phyloP scores from a whole-genome alignment of 768 basidiomycete species.

The Leccinum uliginosum region DNA sequence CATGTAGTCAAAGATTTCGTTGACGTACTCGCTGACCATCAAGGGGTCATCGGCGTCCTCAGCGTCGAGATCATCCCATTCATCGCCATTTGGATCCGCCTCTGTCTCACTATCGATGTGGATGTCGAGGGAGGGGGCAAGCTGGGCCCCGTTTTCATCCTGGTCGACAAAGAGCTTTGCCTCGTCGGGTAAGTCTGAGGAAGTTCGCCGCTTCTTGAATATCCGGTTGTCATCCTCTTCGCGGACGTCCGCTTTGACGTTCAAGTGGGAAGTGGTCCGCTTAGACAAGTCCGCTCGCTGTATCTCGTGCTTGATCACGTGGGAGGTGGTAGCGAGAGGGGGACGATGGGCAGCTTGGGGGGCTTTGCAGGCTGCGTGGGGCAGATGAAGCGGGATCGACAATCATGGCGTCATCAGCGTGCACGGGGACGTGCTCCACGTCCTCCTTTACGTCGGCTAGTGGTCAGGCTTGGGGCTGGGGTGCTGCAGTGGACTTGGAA shows the following conservation, averaged over 20 bases:
- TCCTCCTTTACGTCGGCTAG: slow-evolving; percentile 30
- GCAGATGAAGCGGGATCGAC: slow-evolving; percentile 40
- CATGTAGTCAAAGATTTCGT: slow-evolving; percentile 90
- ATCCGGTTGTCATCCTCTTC: slow-evolving; percentile 57
- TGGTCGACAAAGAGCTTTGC: slow-evolving; percentile 41
- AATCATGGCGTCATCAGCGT: slow-evolving; percentile 50
- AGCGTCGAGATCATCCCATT: slow-evolving; percentile 89
- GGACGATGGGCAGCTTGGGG: slow-evolving; percentile 27
- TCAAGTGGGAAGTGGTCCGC: slow-evolving; percentile 31
- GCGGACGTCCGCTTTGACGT: slow-evolving; percentile 34
- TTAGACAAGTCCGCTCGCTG: slow-evolving; percentile 25
- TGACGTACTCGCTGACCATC: slow-evolving; percentile 97
- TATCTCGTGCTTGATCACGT: slow-evolving; percentile 27
- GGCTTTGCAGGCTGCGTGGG: not conserved
- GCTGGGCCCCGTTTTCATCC: slow-evolving; percentile 31
- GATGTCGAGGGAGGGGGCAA: slow-evolving; percentile 41
- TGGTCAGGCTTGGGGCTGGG: slow-evolving; percentile 17
- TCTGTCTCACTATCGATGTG: slow-evolving; percentile 47
- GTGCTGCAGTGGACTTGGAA: slow-evolving; percentile 26
- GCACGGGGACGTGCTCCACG: slow-evolving; percentile 12
- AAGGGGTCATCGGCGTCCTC: slow-evolving; percentile 91
- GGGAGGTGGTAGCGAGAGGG: slow-evolving; percentile 15
- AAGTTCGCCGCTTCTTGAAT: slow-evolving; percentile 74
- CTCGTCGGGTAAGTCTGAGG: slow-evolving; percentile 53
- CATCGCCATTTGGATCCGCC: slow-evolving; percentile 59